Base-by-base conservation (phyloP, 106 monocot species). In the Acorus gramineus region DNA sequence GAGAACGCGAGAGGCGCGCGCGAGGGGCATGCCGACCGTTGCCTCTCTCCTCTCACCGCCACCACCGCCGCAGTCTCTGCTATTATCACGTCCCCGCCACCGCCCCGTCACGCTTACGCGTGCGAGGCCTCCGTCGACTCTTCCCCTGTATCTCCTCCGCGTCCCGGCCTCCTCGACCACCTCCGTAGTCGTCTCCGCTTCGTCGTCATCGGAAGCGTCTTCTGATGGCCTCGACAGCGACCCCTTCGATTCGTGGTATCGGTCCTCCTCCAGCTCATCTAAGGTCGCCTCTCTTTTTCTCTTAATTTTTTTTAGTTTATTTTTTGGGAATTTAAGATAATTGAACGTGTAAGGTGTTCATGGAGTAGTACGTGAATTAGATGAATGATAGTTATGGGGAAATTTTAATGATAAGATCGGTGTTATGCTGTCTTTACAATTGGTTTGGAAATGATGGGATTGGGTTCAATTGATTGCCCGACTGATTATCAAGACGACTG, bases 1-100 rank as follows among this genome's bases (percentile, higher is more conserved):
- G 49, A 11, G 46, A 52, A 14, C 46, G 65, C 7, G 49, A 7
- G 14, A 42, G 66, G 43, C 45, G 43, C 55, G 4, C 10, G 54
- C 6, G 4, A 4, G 57, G 47, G 74, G 68, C 70, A 85, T 85
- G 85, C 78, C 77, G 85, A 85, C 69, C 71, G 71, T 71, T 64
- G 82, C 78, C 56, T 4, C 48, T 77, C 66, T 60, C 52, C 59
- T 65, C 66, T 49, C 62, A 47, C 73, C 77, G 2, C 61, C 66
- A 50, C 66, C 71, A 49, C 53, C 62, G 48, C 73, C 77, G 2
- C 61, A 66, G 54, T 66, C 71, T 53, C 73, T 63, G 55, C 67
- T 76, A 63, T 50, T 71, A 49, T 28, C 73, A 3, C 72, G 65
- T 49, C 75, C 47, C 5, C 71, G 59, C 28, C 75, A 48, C 58